A percentile compares a stretch with the other conserved stretches of the same genome.
Conservation (phyloP, 495 filamentous ascomycete genomes). For the Neurospora sp. region DNA sequence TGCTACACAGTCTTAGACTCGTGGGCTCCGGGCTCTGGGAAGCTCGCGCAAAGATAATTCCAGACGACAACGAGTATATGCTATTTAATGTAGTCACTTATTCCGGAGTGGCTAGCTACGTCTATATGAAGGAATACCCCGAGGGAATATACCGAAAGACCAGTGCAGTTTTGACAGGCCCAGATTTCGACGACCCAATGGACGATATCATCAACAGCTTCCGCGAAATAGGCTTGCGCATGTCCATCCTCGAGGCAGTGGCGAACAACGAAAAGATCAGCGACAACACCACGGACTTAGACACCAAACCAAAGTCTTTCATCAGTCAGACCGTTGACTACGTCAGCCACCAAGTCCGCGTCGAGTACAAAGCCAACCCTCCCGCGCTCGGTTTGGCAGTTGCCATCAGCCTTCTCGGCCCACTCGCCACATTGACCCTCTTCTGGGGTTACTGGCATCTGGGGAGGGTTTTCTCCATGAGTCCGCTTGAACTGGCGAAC, state of each 20-base stretch:
- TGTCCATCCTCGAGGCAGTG: not conserved
- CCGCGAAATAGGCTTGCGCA: not conserved
- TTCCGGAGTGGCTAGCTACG: not conserved
- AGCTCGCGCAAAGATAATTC: too few relatives aligned
- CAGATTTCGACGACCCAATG: not conserved
- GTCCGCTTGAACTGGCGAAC: not conserved
- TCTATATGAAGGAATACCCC: not conserved
- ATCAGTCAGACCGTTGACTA: not conserved
- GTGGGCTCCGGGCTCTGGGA: too few relatives aligned
- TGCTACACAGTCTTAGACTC: too few relatives aligned
- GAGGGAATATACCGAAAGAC: not conserved
- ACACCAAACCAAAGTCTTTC: not conserved
- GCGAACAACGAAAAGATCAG: not conserved
- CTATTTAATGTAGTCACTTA: too few relatives aligned
- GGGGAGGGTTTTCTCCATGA: not conserved
- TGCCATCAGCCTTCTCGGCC: not conserved
- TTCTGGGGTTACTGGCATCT: not conserved
- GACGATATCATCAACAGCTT: not conserved
- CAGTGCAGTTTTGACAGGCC: too few relatives aligned
- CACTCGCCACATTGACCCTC: not conserved
- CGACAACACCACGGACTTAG: not conserved
- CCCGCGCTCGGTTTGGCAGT: not conserved
- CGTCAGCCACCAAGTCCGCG: not conserved
- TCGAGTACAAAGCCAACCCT: not conserved
- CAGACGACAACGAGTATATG: too few relatives aligned